Percentiles rank a stretch among this genome's conserved stretches.
These are phyloP conservation scores for Cryptococcus sp. DNA, from an alignment of 1,284 basidiomycete genomes.

Conservation along the genomic window DNA sequence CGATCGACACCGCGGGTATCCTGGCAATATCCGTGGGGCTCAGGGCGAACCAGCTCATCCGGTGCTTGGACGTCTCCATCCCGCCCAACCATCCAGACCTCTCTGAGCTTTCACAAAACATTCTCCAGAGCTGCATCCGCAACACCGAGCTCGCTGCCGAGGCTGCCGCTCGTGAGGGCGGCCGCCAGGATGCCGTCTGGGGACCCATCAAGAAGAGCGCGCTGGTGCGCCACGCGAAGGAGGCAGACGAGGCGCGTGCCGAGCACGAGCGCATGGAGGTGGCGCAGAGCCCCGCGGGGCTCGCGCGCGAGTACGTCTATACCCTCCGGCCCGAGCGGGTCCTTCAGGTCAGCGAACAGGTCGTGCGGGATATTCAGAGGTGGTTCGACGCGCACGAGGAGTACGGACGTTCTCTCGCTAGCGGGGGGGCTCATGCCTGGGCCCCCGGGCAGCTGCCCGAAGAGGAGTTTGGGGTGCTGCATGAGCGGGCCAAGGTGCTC, in stretches of 20 bases:
- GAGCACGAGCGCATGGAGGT: conserved; percentile 39
- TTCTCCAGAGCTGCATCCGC: conserved; percentile 67
- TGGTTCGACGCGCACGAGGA: conserved; percentile 33
- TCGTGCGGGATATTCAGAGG: conserved; percentile 42
- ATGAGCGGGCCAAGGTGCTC: conserved; percentile 56
- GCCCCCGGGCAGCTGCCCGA: conserved; percentile 44
- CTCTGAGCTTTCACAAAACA: conserved; percentile 57
- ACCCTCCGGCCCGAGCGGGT: conserved; percentile 57
- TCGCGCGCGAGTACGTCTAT: conserved; percentile 46
- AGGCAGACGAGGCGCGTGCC: conserved; percentile 43
- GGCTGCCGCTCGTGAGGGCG: conserved; percentile 13
- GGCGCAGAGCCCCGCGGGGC: conserved; percentile 35
- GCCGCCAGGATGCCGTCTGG: conserved; percentile 37
- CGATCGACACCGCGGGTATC: conserved; percentile 82
- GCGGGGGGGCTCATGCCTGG: conserved; percentile 30
- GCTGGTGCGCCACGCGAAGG: conserved; percentile 50
- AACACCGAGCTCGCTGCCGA: conserved; percentile 68
- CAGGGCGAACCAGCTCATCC: conserved; percentile 73
- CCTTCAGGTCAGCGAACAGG: conserved; percentile 56
- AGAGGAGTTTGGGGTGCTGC: conserved; percentile 44
- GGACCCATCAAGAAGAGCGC: conserved; percentile 52
- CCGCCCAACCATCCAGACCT: conserved; percentile 83
- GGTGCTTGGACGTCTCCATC: conserved; percentile 91
- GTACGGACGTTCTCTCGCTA: background rate
- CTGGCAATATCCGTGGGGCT: conserved; percentile 85